Conservation (phyloP, 2,329 filamentous ascomycete genomes). For the Lachnellula occidentalis region DNA sequence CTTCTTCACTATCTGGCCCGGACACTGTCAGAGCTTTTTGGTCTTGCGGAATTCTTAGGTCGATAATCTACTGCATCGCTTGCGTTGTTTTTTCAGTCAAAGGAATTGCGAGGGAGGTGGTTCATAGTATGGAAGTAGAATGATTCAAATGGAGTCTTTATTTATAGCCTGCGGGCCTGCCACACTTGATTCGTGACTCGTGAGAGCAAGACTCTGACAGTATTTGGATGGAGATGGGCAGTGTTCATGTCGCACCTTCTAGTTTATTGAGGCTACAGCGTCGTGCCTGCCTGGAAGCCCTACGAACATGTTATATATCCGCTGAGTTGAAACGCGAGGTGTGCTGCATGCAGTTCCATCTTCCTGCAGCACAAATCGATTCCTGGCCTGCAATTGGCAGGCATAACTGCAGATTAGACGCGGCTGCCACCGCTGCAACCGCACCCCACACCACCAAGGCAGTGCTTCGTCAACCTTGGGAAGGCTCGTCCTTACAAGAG, state of each 20-base stretch:
- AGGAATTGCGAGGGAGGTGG: neutral
- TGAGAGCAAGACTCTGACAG: neutral
- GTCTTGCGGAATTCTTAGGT: conserved; percentile 4
- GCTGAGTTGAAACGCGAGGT: neutral
- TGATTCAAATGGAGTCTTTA: neutral
- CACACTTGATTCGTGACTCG: neutral
- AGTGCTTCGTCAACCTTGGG: neutral
- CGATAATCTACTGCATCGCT: conserved; percentile 18
- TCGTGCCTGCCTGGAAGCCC: too few species aligned
- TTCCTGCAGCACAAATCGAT: neutral
- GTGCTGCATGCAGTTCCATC: neutral
- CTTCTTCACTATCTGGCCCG: conserved; percentile 7
- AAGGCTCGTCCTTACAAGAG: neutral
- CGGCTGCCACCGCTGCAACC: neutral
- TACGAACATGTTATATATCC: neutral
- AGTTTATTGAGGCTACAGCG: neutral
- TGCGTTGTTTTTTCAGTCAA: conserved; percentile 11
- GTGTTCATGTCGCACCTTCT: neutral
- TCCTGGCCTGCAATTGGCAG: neutral
- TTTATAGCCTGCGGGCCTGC: neutral
- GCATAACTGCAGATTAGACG: neutral
- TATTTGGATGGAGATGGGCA: too few species aligned
- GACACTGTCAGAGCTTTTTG: conserved; percentile 3
- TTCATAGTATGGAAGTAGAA: neutral
- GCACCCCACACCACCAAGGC: neutral